A percentile compares a stretch with the other conserved stretches of the same genome.
phyloP scores from a whole-genome alignment of 257 asterid genomes.

The Petunia secreta region DNA sequence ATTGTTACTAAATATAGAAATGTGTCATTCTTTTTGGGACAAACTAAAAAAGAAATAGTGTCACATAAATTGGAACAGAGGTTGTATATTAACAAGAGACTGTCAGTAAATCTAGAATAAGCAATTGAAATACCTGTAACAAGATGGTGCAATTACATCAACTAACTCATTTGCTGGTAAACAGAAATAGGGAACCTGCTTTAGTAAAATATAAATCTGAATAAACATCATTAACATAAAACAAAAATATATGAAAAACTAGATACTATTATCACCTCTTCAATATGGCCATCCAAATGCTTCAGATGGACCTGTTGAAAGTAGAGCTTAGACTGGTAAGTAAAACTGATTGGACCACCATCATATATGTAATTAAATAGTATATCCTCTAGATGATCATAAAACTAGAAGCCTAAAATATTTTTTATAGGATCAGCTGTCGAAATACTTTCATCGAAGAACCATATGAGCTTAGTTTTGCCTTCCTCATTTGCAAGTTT shows the following conservation, averaged over 20 bases:
- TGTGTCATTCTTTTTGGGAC: too few relatives aligned
- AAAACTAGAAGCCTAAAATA: not conserved
- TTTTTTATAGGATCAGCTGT: slow-evolving; percentile 17
- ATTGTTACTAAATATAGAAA: too few relatives aligned
- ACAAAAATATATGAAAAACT: slow-evolving; percentile 35
- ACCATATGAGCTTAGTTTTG: not conserved
- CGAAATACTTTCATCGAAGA: not conserved
- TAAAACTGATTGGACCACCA: slow-evolving; percentile 9
- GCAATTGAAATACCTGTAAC: slow-evolving; percentile 74
- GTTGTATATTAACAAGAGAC: slow-evolving; percentile 11
- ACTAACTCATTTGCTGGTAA: slow-evolving; percentile 97
- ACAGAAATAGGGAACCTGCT: slow-evolving; percentile 98
- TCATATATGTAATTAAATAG: not conserved
- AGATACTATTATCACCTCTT: slow-evolving; percentile 62
- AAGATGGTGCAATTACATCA: slow-evolving; percentile 98
- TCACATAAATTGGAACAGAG: too few relatives aligned
- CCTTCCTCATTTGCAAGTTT: not conserved
- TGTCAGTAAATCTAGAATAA: slow-evolving; percentile 25
- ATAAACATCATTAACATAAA: slow-evolving; percentile 41
- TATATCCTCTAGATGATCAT: not conserved
- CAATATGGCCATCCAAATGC: slow-evolving; percentile 97
- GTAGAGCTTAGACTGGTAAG: slow-evolving; percentile 24
- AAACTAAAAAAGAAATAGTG: too few relatives aligned
- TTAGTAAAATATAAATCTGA: slow-evolving; percentile 45
- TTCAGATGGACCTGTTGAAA: slow-evolving; percentile 84